A percentile compares a stretch with the other conserved stretches of the same genome.
phyloP scores from a whole-genome alignment of 495 filamentous ascomycete genomes.

The Aspergillus egyptiacus region DNA sequence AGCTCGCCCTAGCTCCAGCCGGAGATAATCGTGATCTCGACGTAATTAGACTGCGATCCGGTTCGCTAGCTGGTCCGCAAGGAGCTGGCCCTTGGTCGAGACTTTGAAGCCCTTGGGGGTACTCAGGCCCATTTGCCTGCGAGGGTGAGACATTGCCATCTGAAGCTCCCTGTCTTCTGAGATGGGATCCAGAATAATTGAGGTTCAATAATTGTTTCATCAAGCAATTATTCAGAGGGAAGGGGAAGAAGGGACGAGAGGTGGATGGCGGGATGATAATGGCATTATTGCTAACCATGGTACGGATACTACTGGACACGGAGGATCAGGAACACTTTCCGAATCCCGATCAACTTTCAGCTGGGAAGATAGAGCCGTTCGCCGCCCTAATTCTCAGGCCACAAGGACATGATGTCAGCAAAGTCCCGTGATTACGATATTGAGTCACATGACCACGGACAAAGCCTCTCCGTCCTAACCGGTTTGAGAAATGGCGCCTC shows the following conservation, averaged over 20 bases:
- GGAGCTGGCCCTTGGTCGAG: slow-evolving; percentile 18
- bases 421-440: slow-evolving; percentile 2
- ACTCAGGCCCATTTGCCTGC: slow-evolving; percentile 16
- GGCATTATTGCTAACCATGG: no score
- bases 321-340: neutral
- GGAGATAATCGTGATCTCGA: slow-evolving; percentile 11
- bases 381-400: neutral
- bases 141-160: slow-evolving; percentile 23
- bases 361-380: neutral
- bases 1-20: slow-evolving; percentile 16
- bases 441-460: slow-evolving; percentile 11
- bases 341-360: no score
- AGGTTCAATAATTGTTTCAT: neutral
- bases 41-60: slow-evolving; percentile 18
- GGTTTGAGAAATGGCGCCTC: slow-evolving; percentile 6
- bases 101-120: slow-evolving; percentile 8
- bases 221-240: slow-evolving; percentile 11
- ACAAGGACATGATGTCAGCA: slow-evolving; percentile 4
- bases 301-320: neutral
- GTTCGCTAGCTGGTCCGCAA: slow-evolving; percentile 16
- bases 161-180: slow-evolving; percentile 19
- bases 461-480: slow-evolving; percentile 11
- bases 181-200: slow-evolving; percentile 15
- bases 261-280: no score
- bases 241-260: no score